A percentile compares a stretch with the other conserved stretches of the same genome.
Conservation (phyloP, 1,139 yeast genomes). For the Kodamaea anthophila region DNA sequence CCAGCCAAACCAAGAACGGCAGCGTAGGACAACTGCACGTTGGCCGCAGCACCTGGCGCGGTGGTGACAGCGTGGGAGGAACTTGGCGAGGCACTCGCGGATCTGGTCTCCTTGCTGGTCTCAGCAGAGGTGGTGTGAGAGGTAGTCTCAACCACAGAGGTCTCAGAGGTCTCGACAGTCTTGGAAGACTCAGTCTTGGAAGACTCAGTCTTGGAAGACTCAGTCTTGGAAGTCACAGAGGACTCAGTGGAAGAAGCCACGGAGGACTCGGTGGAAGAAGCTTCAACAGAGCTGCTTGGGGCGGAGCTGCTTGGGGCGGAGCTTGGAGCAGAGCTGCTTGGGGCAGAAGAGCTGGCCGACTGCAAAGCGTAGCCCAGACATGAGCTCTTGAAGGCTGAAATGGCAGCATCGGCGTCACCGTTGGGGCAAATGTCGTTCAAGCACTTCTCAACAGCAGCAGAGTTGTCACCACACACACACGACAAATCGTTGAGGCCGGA, state of each 20-base stretch:
- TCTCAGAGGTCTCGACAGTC: slow-evolving; percentile 13
- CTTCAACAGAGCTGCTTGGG: slow-evolving; percentile 14
- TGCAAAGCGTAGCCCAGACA: slow-evolving; percentile 38
- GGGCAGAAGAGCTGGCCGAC: slow-evolving; percentile 7
- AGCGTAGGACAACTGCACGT: slow-evolving; percentile 12
- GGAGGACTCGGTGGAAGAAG: slow-evolving; percentile 10
- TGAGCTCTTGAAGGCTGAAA: slow-evolving; percentile 45
- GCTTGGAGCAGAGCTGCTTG: slow-evolving; percentile 9
- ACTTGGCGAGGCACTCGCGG: slow-evolving; percentile 6
- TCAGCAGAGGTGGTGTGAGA: slow-evolving; percentile 7
- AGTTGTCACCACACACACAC: slow-evolving; percentile 59
- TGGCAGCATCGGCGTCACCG: slow-evolving; percentile 52
- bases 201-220: slow-evolving; percentile 11
- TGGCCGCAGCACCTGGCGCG: slow-evolving; percentile 9
- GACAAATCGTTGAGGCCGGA: slow-evolving; percentile 51
- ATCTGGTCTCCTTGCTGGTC: slow-evolving; percentile 7
- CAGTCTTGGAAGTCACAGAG: slow-evolving; percentile 9
- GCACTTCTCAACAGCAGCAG: slow-evolving; percentile 49
- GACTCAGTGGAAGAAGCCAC: slow-evolving; percentile 14
- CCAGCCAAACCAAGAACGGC: slow-evolving; percentile 15
- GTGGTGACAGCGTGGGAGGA: slow-evolving; percentile 7
- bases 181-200: slow-evolving; percentile 11
- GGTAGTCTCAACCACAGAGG: slow-evolving; percentile 10
- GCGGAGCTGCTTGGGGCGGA: slow-evolving; percentile 20
- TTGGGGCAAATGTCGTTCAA: slow-evolving; percentile 61